phyloP scores from a whole-genome alignment of 352 stramenopile genomes.

The Globisporangium camurandrum region DNA sequence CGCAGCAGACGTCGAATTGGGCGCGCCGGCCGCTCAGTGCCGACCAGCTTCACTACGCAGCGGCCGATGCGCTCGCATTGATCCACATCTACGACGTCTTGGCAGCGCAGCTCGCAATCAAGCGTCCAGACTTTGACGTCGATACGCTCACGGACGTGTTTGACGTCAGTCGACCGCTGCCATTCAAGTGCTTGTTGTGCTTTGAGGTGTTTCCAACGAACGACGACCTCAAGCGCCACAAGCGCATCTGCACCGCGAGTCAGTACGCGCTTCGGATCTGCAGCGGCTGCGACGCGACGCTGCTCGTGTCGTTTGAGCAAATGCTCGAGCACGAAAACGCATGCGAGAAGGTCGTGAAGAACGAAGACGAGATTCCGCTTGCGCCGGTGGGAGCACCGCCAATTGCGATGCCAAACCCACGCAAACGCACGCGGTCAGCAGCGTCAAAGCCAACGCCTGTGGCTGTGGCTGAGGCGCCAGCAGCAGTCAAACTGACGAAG shows the following conservation, averaged over 20 bases:
- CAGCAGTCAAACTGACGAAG: background rate
- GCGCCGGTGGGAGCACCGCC: background rate
- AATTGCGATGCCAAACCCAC: slow-evolving; percentile 9
- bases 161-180: slow-evolving; percentile 36
- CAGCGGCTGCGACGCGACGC: slow-evolving; percentile 33
- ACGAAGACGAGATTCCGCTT: no score
- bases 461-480: slow-evolving; percentile 5
- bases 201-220: slow-evolving; percentile 30
- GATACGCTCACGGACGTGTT: slow-evolving; percentile 49
- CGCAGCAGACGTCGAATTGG: slow-evolving; percentile 78
- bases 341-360: no score
- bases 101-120: slow-evolving; percentile 22
- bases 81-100: slow-evolving; percentile 67
- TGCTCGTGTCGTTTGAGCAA: slow-evolving; percentile 26
- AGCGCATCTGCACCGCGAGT: slow-evolving; percentile 30
- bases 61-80: slow-evolving; percentile 59
- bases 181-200: slow-evolving; percentile 49
- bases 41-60: slow-evolving; percentile 62
- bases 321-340: slow-evolving; percentile 47
- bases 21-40: slow-evolving; percentile 46
- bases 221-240: slow-evolving; percentile 35
- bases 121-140: slow-evolving; percentile 27
- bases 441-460: background rate
- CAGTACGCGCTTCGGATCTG: slow-evolving; percentile 36
- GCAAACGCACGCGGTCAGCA: slow-evolving; percentile 21